phyloP scores from a whole-genome alignment of 345 rosid species.

The Excoecaria cochinchinensis region DNA sequence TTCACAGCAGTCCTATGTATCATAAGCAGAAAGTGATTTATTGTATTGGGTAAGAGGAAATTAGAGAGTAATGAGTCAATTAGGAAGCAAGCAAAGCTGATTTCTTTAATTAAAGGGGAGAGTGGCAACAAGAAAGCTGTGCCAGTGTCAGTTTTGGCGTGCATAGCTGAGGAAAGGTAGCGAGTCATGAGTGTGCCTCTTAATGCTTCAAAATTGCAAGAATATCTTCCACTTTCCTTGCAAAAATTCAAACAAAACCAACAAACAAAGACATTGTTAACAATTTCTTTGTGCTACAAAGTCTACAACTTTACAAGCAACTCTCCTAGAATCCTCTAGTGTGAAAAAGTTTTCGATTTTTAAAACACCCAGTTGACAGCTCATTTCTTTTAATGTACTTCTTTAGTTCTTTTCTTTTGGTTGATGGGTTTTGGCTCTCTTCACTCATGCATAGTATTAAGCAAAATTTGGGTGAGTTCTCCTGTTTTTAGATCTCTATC shows the following conservation, averaged over 20 bases:
- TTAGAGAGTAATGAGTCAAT: conserved; percentile 17
- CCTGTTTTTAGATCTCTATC: background rate
- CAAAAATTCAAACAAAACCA: background rate
- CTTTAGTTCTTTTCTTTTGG: conserved; percentile 13
- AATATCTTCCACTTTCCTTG: conserved; percentile 18
- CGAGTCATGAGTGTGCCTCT: conserved; percentile 22
- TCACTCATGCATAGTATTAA: conserved; percentile 26
- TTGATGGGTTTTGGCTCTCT: conserved; percentile 15
- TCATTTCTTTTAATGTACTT: conserved; percentile 24
- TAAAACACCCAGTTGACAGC: conserved; percentile 14
- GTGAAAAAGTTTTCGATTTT: conserved; percentile 14
- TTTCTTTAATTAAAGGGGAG: conserved; percentile 26
- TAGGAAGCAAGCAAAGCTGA: conserved; percentile 27
- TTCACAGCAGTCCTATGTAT: too few species aligned
- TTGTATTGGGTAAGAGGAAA: background rate
- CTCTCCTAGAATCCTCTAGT: conserved; percentile 2
- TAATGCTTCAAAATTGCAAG: conserved; percentile 30
- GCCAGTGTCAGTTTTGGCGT: conserved; percentile 49
- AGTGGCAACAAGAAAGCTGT: conserved; percentile 34
- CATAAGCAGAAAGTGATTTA: background rate
- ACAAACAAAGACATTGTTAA: conserved; percentile 14
- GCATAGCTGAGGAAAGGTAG: conserved; percentile 39
- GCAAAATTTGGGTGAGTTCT: conserved; percentile 15
- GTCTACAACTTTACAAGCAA: background rate
- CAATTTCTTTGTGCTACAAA: conserved; percentile 1